These are phyloP conservation scores for Eimeria necatrix DNA, from an alignment of 169 alveolate genomes.

Conservation along the genomic window DNA sequence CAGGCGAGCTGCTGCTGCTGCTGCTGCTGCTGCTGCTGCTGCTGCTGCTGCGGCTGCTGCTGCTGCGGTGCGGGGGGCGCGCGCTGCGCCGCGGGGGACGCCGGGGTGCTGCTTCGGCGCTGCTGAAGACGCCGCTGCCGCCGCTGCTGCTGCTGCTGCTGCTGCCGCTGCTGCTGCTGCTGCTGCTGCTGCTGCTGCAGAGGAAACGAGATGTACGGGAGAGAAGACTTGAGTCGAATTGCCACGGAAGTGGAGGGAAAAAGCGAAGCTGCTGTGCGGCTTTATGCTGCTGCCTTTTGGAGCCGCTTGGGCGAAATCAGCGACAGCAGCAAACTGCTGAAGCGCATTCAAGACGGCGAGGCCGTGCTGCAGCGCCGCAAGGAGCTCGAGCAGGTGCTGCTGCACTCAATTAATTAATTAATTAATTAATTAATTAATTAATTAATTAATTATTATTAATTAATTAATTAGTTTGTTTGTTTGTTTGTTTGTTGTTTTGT, in stretches of 20 bases:
- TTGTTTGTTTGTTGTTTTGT: background rate
- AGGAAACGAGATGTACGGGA: conserved; percentile 86
- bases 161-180: background rate
- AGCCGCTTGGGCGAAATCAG: conserved; percentile 81
- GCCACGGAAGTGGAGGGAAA: conserved; percentile 85
- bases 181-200: conserved; percentile 55
- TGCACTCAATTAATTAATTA: background rate
- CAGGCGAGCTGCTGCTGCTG: conserved; percentile 61
- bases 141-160: too few relatives aligned
- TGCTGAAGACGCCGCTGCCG: too few relatives aligned
- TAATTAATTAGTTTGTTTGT: background rate
- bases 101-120: too few relatives aligned
- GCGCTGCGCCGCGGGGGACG: background rate
- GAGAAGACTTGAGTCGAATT: conserved; percentile 85
- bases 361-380: conserved; percentile 83
- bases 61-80: background rate
- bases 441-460: background rate
- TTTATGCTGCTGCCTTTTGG: conserved; percentile 85
- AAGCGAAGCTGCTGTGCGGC: conserved; percentile 82
- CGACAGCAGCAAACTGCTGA: conserved; percentile 86
- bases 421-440: background rate
- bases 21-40: too few relatives aligned
- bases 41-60: too few relatives aligned
- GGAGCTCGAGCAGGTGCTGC: conserved; percentile 86
- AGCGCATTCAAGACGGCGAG: conserved; percentile 87